Base-by-base conservation (phyloP, 2,329 filamentous ascomycete genomes). In the Penicillium corylophilum region DNA sequence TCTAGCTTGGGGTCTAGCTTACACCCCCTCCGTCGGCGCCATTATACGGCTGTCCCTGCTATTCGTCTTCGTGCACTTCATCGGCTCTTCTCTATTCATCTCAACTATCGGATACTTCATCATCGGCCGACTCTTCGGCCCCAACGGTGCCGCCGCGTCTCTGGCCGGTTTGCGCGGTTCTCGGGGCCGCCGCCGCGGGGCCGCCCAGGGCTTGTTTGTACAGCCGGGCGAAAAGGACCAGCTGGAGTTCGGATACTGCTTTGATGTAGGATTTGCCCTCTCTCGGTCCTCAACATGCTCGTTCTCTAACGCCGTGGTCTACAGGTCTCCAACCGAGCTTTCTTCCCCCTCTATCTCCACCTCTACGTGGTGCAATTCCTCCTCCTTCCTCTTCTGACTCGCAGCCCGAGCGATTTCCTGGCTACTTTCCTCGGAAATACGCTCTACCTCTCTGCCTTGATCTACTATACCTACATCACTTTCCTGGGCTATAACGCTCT, bases 171-270 rank as follows among this genome's bases (percentile, higher is more conserved):
- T 80, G 44, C 57, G 75, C 52, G 71, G 64, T 54, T 71, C 54
- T 44, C 69, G 78, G 5, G 76, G 78, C 28, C 71, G 79, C 51
- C 73, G 80, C 64, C 68, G 81, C 54, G 69, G 74, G 48, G 68
- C 71, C 16, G 73, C 76, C 44, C 74, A 80, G 63, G 83, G 84
- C 2, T 69, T 87, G 6, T 86, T 87, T 62, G 75, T 79, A 5
- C 79, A 82, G 48, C 77, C 79, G 0, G 74, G 73, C 9, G 74
- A 76, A 55, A 79, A 79, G 26, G 83, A 86, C 48, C 81, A 81
- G 53, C 68, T 88, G 55, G 85, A 87, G 64, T 88, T 87, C 71
- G 85, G 85, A 47, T 88, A 88, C 66, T 87, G 85, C 68, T 87
- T 87, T 71, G 85, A 88, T 72, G 85, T 83, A 61, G 65, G 77